A percentile compares a stretch with the other conserved stretches of the same genome.
These are phyloP conservation scores for Porphyra umbilicalis DNA, from an alignment of 31 red algal species.

Conservation along the genomic window DNA sequence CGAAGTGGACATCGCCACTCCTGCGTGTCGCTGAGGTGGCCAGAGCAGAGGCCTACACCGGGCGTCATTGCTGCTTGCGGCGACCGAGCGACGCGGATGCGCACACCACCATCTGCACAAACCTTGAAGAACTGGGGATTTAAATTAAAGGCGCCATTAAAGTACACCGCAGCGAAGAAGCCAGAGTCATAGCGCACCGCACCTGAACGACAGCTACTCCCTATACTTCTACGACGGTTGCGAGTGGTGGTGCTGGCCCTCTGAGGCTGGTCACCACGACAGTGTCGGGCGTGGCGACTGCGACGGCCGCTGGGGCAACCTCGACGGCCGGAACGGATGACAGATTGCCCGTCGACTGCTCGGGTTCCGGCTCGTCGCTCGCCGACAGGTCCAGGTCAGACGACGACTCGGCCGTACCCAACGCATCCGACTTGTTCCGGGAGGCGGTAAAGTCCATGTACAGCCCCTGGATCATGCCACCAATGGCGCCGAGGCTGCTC, in stretches of 20 bases:
- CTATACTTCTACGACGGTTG: not conserved
- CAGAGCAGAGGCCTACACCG: too few species aligned
- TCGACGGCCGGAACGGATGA: not conserved
- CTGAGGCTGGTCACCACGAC: not conserved
- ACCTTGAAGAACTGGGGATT: too few species aligned
- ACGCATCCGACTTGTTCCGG: not conserved
- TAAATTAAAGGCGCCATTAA: too few species aligned
- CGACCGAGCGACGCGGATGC: too few species aligned
- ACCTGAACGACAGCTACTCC: too few species aligned
- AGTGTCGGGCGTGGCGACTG: not conserved
- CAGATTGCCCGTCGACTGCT: not conserved
- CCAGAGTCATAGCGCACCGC: too few species aligned
- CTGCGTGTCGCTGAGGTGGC: too few species aligned
- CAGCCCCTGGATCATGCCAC: not conserved
- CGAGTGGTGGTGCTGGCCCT: not conserved
- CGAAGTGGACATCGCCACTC: too few species aligned
- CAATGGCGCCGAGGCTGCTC: not conserved
- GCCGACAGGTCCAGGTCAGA: not conserved
- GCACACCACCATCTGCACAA: too few species aligned
- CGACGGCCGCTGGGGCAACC: not conserved
- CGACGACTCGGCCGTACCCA: not conserved
- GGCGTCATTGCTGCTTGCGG: too few species aligned
- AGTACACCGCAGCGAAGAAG: too few species aligned
- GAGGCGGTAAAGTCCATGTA: not conserved
- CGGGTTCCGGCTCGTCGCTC: not conserved